Conservation (phyloP, 1,284 basidiomycete genomes). For the Ganoderma resinaceum region DNA sequence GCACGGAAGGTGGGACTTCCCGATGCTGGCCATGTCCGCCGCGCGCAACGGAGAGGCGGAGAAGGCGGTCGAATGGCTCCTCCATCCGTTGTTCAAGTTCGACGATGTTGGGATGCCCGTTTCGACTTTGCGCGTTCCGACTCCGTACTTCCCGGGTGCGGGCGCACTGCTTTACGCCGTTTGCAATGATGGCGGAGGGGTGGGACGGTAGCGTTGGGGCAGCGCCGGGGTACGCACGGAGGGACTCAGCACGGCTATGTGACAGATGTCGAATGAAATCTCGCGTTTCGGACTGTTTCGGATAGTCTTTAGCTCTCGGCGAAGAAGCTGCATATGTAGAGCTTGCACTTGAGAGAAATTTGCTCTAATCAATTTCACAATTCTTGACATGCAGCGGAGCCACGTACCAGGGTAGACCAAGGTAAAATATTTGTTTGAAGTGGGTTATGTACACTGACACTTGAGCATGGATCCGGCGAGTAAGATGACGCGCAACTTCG, state of each 20-base stretch:
- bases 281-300: background rate
- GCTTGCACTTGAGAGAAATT: background rate
- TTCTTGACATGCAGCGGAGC: background rate
- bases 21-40: constrained; percentile 67
- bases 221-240: constrained; percentile 56
- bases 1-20: constrained; percentile 62
- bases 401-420: background rate
- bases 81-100: constrained; percentile 60
- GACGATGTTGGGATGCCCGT: constrained; percentile 67
- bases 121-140: constrained; percentile 62
- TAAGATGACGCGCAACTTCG: background rate
- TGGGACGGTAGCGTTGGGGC: constrained; percentile 54
- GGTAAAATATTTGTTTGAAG: background rate
- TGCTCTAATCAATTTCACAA: background rate
- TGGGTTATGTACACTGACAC: no score
- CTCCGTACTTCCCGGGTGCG: constrained; percentile 66
- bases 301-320: background rate
- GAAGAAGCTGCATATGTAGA: background rate
- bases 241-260: constrained; percentile 51
- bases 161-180: constrained; percentile 58
- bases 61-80: constrained; percentile 60
- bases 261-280: constrained; percentile 14
- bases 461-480: background rate
- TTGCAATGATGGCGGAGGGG: constrained; percentile 65
- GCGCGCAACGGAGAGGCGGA: constrained; percentile 57